A percentile compares a stretch with the other conserved stretches of the same genome.
These are phyloP conservation scores for Pochonia chlamydosporia DNA, from an alignment of 2,329 filamentous ascomycete species.

Conservation along the genomic window DNA sequence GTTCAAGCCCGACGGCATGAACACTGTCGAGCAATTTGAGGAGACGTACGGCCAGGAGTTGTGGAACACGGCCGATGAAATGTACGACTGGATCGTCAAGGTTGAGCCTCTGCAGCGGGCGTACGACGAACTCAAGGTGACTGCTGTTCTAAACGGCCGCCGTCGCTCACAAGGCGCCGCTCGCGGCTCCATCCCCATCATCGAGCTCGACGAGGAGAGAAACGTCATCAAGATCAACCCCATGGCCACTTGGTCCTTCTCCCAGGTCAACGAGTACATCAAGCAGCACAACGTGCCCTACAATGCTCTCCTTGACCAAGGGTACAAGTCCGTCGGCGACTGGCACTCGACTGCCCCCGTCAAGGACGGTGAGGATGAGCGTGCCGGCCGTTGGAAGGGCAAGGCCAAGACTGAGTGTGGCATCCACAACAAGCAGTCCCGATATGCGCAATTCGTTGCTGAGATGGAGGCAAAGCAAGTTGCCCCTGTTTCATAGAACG, in stretches of 20 bases:
- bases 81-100: conserved; percentile 97
- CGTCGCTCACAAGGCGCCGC: conserved; percentile 89
- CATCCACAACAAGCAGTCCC: conserved; percentile 95
- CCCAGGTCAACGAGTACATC: conserved; percentile 84
- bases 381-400: conserved; percentile 94
- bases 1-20: conserved; percentile 76
- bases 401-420: conserved; percentile 95
- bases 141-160: conserved; percentile 87
- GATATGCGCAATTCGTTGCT: conserved; percentile 79
- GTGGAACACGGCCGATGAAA: conserved; percentile 79
- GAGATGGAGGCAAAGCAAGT: conserved; percentile 64
- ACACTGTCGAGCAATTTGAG: conserved; percentile 72
- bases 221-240: conserved; percentile 97
- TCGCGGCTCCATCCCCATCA: conserved; percentile 81
- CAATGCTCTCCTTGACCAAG: conserved; percentile 81
- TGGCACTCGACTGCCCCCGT: conserved; percentile 96
- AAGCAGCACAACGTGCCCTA: conserved; percentile 84
- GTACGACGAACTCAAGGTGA: conserved; percentile 80
- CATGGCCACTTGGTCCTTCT: conserved; percentile 87
- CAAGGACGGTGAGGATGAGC: conserved; percentile 87
- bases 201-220: conserved; percentile 83
- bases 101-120: conserved; percentile 93
- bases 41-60: conserved; percentile 73
- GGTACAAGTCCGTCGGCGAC: conserved; percentile 98
- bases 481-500: conserved; percentile 19